Evolutionary conservation across 192 early-diverging fungal species (phyloP).

Genomic region (Coemansia sp.): DNA sequence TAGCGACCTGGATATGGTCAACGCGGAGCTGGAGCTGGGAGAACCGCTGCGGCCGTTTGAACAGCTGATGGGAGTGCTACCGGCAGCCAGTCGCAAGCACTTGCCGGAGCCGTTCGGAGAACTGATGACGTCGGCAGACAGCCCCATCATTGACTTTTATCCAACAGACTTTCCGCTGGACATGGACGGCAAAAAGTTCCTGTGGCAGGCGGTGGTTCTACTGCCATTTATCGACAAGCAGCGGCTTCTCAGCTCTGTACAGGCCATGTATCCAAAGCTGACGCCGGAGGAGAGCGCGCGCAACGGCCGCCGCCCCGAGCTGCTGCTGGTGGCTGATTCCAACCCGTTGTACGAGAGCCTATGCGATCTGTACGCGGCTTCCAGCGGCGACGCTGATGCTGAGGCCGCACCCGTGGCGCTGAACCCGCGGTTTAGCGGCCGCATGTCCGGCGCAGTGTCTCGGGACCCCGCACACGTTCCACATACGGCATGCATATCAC

Average conservation of each 20-base stretch:
- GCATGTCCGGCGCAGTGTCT: constrained; percentile 59
- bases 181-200: constrained; percentile 92
- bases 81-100: constrained; percentile 64
- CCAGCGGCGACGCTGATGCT: constrained; percentile 17
- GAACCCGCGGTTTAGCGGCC: constrained; percentile 57
- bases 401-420: constrained; percentile 26
- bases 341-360: constrained; percentile 63
- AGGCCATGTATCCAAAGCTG: constrained; percentile 62
- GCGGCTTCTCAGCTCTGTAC: constrained; percentile 72
- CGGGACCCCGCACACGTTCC: constrained; percentile 63
- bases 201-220: constrained; percentile 92
- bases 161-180: constrained; percentile 87
- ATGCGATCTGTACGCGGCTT: constrained; percentile 32
- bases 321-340: constrained; percentile 60
- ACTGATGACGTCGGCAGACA: constrained; percentile 79
- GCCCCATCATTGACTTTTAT: constrained; percentile 95
- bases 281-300: constrained; percentile 70
- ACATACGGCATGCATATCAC: constrained; percentile 57
- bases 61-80: constrained; percentile 96
- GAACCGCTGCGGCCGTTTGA: constrained; percentile 88
- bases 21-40: constrained; percentile 79
- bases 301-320: constrained; percentile 66
- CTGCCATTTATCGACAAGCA: constrained; percentile 93
- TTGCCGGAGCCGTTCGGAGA: constrained; percentile 64
- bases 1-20: constrained; percentile 66